phyloP scores from a whole-genome alignment of 164 flowering plant species.

The Protea cynaroides region DNA sequence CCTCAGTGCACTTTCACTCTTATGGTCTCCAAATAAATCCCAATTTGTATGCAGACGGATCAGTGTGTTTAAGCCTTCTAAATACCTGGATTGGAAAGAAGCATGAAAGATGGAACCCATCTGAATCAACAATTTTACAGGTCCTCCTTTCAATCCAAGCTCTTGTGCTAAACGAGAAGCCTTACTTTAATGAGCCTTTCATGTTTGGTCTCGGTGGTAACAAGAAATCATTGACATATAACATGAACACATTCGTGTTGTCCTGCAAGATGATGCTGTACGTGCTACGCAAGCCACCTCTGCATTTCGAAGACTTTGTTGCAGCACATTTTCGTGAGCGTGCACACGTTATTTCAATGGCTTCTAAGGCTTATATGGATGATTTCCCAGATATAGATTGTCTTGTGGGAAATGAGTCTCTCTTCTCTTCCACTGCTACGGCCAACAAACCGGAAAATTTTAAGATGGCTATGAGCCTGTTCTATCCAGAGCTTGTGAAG shows the following conservation, averaged over 20 bases:
- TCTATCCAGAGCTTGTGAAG: neutral
- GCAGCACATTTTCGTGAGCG: constrained; percentile 19
- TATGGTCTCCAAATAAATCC: constrained; percentile 25
- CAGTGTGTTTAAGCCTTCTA: constrained; percentile 22
- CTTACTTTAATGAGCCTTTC: constrained; percentile 26
- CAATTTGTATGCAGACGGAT: constrained; percentile 20
- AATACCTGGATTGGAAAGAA: constrained; percentile 20
- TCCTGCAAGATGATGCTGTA: constrained; percentile 25
- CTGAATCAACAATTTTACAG: constrained; percentile 24
- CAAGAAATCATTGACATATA: constrained; percentile 15
- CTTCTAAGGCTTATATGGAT: constrained; percentile 13
- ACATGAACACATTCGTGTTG: constrained; percentile 12
- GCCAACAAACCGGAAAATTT: neutral
- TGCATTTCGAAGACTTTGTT: constrained; percentile 26
- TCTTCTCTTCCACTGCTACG: neutral
- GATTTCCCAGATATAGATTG: neutral
- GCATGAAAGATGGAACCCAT: constrained; percentile 20
- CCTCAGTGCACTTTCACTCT: constrained; percentile 21
- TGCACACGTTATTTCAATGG: constrained; percentile 12
- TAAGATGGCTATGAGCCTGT: neutral
- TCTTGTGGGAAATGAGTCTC: neutral
- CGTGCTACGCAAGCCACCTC: constrained; percentile 17
- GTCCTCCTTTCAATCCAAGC: constrained; percentile 29
- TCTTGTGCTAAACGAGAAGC: constrained; percentile 26
- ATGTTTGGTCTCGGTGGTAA: no score